Percentiles rank a stretch among this genome's conserved stretches.
Conservation (phyloP, 495 filamentous ascomycete genomes). For the Penicillium subrubescens region DNA sequence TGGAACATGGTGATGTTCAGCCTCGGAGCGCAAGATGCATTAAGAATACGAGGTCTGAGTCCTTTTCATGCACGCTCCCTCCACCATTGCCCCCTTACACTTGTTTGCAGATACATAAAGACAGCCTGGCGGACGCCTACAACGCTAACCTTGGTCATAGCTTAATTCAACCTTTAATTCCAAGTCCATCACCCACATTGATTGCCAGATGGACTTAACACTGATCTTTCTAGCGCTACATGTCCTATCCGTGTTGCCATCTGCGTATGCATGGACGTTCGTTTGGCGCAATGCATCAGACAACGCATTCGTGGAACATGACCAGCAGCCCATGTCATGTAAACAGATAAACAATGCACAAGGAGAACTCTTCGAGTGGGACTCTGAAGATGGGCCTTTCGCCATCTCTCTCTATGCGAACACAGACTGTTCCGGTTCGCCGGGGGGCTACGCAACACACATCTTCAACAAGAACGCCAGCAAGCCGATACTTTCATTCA, state of each 20-base stretch:
- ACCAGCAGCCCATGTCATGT: constrained; percentile 2
- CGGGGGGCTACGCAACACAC: constrained; percentile 8
- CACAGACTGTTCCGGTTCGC: constrained; percentile 10
- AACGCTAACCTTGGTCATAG: background rate
- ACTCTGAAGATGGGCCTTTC: constrained; percentile 11
- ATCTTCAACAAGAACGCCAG: constrained; percentile 11
- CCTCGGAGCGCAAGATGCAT: constrained; percentile 1
- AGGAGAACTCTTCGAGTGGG: constrained; percentile 13
- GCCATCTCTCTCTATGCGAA: constrained; percentile 12
- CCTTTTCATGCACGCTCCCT: background rate
- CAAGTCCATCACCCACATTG: background rate
- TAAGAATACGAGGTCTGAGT: constrained; percentile 12
- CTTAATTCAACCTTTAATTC: background rate
- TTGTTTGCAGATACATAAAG: constrained; percentile 1
- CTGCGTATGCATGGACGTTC: constrained; percentile 8
- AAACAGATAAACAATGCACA: constrained; percentile 7
- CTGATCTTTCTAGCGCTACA: background rate
- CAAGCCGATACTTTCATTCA: constrained; percentile 12
- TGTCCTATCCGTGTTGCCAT: constrained; percentile 1
- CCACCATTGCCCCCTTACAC: constrained; percentile 6
- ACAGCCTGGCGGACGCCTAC: background rate
- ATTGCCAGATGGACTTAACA: constrained; percentile 1
- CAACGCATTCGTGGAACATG: constrained; percentile 11
- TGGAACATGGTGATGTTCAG: background rate
- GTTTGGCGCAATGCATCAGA: constrained; percentile 17